These are phyloP conservation scores for Tephrocybe sp. DNA, from an alignment of 768 basidiomycete genomes.

Conservation along the genomic window DNA sequence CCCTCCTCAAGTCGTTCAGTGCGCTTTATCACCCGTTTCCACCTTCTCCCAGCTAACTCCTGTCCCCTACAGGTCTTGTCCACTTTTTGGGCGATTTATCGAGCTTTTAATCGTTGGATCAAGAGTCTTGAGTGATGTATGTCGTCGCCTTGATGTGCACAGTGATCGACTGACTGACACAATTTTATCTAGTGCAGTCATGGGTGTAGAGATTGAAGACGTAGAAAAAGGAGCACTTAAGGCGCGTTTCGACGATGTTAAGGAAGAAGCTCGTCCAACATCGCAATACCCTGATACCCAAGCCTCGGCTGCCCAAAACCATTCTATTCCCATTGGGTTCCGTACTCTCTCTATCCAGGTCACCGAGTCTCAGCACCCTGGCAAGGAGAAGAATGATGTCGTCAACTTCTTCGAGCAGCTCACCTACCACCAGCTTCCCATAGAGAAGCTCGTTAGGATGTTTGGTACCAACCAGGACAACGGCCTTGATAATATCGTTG, in stretches of 20 bases:
- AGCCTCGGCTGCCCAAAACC: slow-evolving; percentile 16
- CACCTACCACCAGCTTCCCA: slow-evolving; percentile 10
- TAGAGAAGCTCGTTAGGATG: slow-evolving; percentile 12
- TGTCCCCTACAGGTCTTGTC: background rate
- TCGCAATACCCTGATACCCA: background rate
- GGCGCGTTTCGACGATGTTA: background rate
- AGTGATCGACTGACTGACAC: background rate
- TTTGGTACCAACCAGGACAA: slow-evolving; percentile 11
- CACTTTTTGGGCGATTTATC: background rate
- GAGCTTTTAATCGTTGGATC: background rate
- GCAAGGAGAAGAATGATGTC: slow-evolving; percentile 8
- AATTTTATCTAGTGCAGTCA: background rate
- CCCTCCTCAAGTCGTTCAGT: background rate
- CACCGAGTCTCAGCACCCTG: slow-evolving; percentile 11
- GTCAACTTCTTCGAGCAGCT: slow-evolving; percentile 17
- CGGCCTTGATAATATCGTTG: slow-evolving; percentile 14
- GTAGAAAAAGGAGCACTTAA: background rate
- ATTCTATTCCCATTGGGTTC: slow-evolving; percentile 17
- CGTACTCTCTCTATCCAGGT: slow-evolving; percentile 20
- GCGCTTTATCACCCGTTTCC: background rate
- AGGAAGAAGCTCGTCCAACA: background rate
- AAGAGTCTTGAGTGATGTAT: background rate
- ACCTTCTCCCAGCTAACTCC: background rate
- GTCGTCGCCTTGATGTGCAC: too few relatives aligned
- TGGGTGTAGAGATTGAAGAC: slow-evolving; percentile 3